phyloP scores from a whole-genome alignment of 352 stramenopile genomes.

The Ochromonadaceae sp. region DNA sequence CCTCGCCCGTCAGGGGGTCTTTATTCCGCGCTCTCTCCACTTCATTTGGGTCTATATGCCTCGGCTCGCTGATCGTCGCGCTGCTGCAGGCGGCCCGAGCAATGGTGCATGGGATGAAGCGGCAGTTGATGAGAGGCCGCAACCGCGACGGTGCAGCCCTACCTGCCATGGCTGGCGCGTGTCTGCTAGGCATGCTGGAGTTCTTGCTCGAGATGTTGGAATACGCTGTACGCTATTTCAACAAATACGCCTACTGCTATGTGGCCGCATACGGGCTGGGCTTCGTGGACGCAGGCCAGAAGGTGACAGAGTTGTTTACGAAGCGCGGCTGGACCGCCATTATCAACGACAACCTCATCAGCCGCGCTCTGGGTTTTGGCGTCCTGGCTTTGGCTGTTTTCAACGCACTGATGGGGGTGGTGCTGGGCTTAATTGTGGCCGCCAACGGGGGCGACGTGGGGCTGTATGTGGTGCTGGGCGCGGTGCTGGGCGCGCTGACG shows the following conservation, averaged over 20 bases:
- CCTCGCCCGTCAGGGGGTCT: no score
- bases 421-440: constrained; percentile 63
- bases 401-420: constrained; percentile 45
- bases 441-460: no score
- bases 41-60: constrained; percentile 84
- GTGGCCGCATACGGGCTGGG: constrained; percentile 76
- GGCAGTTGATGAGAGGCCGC: not conserved
- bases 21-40: no score
- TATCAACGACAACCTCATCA: constrained; percentile 86
- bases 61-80: constrained; percentile 77
- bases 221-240: constrained; percentile 73
- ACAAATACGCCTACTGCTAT: constrained; percentile 82
- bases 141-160: not conserved
- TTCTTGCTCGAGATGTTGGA: constrained; percentile 45
- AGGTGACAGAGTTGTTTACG: constrained; percentile 77
- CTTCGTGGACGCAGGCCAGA: constrained; percentile 74
- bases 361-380: constrained; percentile 68
- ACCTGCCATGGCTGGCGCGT: not conserved
- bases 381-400: constrained; percentile 62
- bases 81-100: constrained; percentile 68
- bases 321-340: constrained; percentile 80
- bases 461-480: no score
- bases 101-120: constrained; percentile 31
- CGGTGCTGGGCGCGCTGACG: not conserved
- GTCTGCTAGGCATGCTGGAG: constrained; percentile 13